Conservation (phyloP, 1,284 basidiomycete genomes). For the Heliocybe sulcata region DNA sequence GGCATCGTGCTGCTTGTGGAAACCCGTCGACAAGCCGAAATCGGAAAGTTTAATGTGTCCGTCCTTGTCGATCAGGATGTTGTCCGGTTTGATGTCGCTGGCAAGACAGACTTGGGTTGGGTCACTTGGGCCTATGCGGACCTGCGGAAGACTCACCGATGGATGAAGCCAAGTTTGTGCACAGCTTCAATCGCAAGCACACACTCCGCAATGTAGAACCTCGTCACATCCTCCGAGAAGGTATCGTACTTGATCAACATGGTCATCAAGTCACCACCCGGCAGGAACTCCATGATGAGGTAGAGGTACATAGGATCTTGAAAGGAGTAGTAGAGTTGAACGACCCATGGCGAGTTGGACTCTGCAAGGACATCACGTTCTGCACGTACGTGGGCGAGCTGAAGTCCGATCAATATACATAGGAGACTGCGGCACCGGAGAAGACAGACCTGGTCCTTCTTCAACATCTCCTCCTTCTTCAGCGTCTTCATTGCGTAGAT, state of each 20-base stretch:
- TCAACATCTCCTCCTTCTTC: slow-evolving; percentile 98
- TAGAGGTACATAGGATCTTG: slow-evolving; percentile 96
- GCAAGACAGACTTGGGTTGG: slow-evolving; percentile 2
- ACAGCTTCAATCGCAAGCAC: slow-evolving; percentile 97
- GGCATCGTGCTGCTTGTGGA: slow-evolving; percentile 96
- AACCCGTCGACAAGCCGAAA: slow-evolving; percentile 95
- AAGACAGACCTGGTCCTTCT: slow-evolving; percentile 84
- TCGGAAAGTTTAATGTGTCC: slow-evolving; percentile 98
- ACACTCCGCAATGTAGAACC: slow-evolving; percentile 99
- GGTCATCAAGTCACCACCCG: slow-evolving; percentile 96
- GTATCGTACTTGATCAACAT: slow-evolving; percentile 99
- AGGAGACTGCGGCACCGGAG: neutral
- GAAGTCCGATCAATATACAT: slow-evolving; percentile 6
- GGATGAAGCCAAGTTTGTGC: slow-evolving; percentile 98
- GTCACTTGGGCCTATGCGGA: slow-evolving; percentile 5
- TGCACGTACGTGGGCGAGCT: slow-evolving; percentile 98
- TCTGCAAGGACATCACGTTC: slow-evolving; percentile 97
- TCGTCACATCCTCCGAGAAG: slow-evolving; percentile 96
- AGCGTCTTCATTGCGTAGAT: slow-evolving; percentile 99
- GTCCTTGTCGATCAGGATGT: slow-evolving; percentile 94
- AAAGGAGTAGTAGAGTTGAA: slow-evolving; percentile 98
- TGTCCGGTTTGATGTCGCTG: slow-evolving; percentile 99
- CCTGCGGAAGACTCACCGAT: slow-evolving; percentile 58
- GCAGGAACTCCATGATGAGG: slow-evolving; percentile 98
- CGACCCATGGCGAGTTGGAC: slow-evolving; percentile 97